Percentiles rank a stretch among this genome's conserved stretches.
These are phyloP conservation scores for Xylaria multiplex DNA, from an alignment of 2,329 filamentous ascomycete genomes.

Conservation along the genomic window DNA sequence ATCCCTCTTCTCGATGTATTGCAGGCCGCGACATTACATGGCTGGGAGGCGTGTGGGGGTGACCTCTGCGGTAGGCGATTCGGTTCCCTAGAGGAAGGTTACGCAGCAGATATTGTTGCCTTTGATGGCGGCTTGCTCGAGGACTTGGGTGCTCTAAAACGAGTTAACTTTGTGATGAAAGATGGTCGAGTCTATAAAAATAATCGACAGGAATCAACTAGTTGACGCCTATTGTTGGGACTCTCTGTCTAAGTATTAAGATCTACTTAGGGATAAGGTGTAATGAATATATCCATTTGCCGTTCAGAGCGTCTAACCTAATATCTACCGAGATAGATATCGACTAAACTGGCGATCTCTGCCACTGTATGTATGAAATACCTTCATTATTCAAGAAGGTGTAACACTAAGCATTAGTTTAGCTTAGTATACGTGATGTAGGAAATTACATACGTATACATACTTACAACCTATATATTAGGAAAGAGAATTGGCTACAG, in stretches of 20 bases:
- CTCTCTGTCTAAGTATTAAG: neutral
- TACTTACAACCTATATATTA: no score
- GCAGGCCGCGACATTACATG: slow-evolving; percentile 60
- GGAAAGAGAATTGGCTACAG: no score
- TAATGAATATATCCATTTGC: no score
- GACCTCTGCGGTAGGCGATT: slow-evolving; percentile 62
- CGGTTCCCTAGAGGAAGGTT: slow-evolving; percentile 61
- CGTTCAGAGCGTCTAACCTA: no score
- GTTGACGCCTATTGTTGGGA: neutral
- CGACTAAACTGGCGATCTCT: no score
- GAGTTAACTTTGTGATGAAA: slow-evolving; percentile 67
- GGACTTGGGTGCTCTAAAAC: slow-evolving; percentile 56
- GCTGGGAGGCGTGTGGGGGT: slow-evolving; percentile 65
- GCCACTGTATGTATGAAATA: no score
- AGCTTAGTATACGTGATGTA: no score
- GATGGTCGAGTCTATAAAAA: slow-evolving; percentile 62
- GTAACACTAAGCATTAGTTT: no score
- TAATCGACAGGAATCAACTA: neutral
- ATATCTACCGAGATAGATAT: no score
- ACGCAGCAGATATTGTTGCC: slow-evolving; percentile 62
- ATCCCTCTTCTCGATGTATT: slow-evolving; percentile 61
- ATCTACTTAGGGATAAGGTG: no score
- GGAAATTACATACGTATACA: no score
- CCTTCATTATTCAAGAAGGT: no score
- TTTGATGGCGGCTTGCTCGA: slow-evolving; percentile 56